Conservation (phyloP, 768 basidiomycete genomes). For the Tricholoma terreum region DNA sequence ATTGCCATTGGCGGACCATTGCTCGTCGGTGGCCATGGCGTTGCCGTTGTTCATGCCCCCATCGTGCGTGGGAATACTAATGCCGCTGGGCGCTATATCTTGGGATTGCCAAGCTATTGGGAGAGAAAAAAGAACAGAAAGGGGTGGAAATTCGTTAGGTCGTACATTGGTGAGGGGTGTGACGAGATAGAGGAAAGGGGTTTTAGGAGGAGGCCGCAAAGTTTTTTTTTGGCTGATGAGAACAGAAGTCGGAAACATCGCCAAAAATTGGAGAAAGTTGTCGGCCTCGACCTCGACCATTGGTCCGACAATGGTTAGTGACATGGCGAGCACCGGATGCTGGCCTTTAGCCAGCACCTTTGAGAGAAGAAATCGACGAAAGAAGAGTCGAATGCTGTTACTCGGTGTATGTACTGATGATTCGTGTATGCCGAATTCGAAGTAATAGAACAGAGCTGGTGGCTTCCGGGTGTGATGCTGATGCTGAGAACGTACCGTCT, state of each 20-base stretch:
- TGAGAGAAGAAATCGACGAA: constrained; percentile 27
- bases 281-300: constrained; percentile 6
- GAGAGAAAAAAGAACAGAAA: constrained; percentile 19
- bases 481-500: constrained; percentile 84
- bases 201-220: constrained; percentile 11
- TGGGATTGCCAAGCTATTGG: constrained; percentile 78
- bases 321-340: constrained; percentile 17
- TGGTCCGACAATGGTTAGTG: constrained; percentile 11
- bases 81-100: constrained; percentile 73
- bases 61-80: constrained; percentile 68
- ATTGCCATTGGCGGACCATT: constrained; percentile 45
- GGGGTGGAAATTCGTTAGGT: constrained; percentile 36
- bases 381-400: constrained; percentile 14
- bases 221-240: constrained; percentile 20
- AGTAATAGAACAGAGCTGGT: constrained; percentile 20
- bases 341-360: constrained; percentile 44
- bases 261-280: constrained; percentile 17
- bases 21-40: constrained; percentile 53
- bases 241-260: constrained; percentile 5
- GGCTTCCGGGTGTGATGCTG: constrained; percentile 54
- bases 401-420: constrained; percentile 1
- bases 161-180: constrained; percentile 31
- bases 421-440: constrained; percentile 6
- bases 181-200: constrained; percentile 19
- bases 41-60: constrained; percentile 35